Evolutionary conservation across 2,329 filamentous ascomycete genomes (phyloP).

Genomic region (Colletotrichum higginsianum): DNA sequence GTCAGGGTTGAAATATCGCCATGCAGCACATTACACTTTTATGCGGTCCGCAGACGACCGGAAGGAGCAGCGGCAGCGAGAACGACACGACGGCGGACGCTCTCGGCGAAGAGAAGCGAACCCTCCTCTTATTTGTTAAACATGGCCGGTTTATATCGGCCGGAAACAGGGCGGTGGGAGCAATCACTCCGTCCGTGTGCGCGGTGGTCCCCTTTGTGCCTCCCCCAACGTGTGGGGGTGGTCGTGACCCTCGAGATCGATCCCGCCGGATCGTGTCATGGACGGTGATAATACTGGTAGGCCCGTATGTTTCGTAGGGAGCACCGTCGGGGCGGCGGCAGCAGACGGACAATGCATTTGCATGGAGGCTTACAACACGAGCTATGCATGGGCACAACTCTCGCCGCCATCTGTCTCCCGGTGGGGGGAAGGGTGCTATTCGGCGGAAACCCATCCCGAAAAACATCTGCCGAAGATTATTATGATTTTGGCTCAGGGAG

Average conservation of each 20-base stretch:
- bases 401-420: background rate
- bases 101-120: background rate
- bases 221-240: conserved; percentile 26
- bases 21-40: background rate
- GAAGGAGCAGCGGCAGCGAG: background rate
- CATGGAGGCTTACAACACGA: background rate
- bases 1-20: background rate
- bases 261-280: conserved; percentile 36
- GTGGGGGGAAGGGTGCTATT: background rate
- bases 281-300: conserved; percentile 1
- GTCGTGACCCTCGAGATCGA: conserved; percentile 10
- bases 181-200: background rate
- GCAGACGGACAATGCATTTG: conserved; percentile 12
- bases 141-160: background rate
- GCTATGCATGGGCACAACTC: no score
- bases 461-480: conserved; percentile 36
- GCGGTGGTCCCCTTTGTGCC: background rate
- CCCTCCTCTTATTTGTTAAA: background rate
- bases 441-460: background rate
- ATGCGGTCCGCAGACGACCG: background rate
- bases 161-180: conserved; percentile 6
- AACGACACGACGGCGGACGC: background rate
- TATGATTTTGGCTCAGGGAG: conserved; percentile 24
- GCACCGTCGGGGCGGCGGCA: conserved; percentile 9
- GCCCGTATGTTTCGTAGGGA: no score